Conservation (phyloP, 2,329 filamentous ascomycete genomes). For the Fusarium protoensiforme region DNA sequence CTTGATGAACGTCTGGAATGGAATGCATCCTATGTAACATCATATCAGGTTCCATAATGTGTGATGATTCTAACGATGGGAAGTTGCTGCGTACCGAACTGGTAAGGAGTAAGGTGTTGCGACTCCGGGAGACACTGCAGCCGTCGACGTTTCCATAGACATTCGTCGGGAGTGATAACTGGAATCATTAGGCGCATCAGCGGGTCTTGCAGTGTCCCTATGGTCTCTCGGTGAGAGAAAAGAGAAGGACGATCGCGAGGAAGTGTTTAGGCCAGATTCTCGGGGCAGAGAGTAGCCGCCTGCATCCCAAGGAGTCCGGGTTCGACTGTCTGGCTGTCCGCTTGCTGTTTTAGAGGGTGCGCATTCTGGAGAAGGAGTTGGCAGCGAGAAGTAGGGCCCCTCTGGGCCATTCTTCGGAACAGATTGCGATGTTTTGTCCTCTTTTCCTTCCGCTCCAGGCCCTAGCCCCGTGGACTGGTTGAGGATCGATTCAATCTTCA, state of each 20-base stretch:
- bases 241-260: constrained; percentile 33
- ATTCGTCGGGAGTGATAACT: constrained; percentile 44
- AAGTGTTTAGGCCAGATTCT: constrained; percentile 51
- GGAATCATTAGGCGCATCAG: constrained; percentile 14
- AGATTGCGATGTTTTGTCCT: constrained; percentile 13
- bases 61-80: not conserved
- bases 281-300: constrained; percentile 60
- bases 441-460: constrained; percentile 10
- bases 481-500: constrained; percentile 36
- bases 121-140: constrained; percentile 14
- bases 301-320: constrained; percentile 63
- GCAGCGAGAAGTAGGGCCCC: constrained; percentile 38
- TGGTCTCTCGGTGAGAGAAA: constrained; percentile 39
- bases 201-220: constrained; percentile 35
- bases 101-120: constrained; percentile 36
- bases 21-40: constrained; percentile 34
- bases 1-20: constrained; percentile 34
- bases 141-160: constrained; percentile 46
- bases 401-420: constrained; percentile 7
- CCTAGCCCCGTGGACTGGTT: constrained; percentile 38
- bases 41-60: constrained; percentile 16
- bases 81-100: constrained; percentile 37
- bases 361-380: constrained; percentile 50
- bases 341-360: constrained; percentile 36
- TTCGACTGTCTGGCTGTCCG: constrained; percentile 35